These are phyloP conservation scores for Sphagnum magellanicum DNA, from an alignment of 228 moss, liverwort and hornwort species.

Conservation along the genomic window DNA sequence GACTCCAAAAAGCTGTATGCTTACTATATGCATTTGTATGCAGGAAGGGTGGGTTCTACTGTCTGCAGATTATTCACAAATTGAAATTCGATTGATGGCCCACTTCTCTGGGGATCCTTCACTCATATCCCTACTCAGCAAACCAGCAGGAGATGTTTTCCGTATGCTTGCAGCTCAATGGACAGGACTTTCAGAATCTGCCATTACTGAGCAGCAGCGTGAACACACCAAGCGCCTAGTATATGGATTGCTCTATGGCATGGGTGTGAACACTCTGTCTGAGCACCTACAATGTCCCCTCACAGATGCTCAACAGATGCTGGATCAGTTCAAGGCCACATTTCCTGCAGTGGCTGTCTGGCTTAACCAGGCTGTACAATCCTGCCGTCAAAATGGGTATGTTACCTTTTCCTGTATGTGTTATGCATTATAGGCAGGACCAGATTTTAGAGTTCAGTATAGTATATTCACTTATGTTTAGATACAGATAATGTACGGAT, in stretches of 20 bases:
- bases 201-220: conserved; percentile 66
- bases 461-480: background rate
- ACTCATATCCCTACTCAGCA: conserved; percentile 69
- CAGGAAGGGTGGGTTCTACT: conserved; percentile 87
- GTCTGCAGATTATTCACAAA: conserved; percentile 96
- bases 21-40: conserved; percentile 1
- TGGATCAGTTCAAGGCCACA: conserved; percentile 71
- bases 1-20: background rate
- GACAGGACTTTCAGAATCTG: conserved; percentile 57
- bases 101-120: conserved; percentile 88
- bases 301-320: conserved; percentile 68
- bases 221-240: conserved; percentile 84
- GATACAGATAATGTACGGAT: background rate
- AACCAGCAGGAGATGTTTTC: conserved; percentile 79
- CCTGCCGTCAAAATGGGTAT: conserved; percentile 76
- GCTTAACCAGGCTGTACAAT: conserved; percentile 63
- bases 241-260: conserved; percentile 90
- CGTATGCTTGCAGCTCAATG: conserved; percentile 76
- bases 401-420: background rate
- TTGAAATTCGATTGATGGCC: conserved; percentile 88
- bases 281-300: conserved; percentile 70
- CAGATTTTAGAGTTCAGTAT: background rate
- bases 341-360: conserved; percentile 69
- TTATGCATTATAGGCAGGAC: background rate
- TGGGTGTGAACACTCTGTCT: conserved; percentile 79